Base-by-base conservation (phyloP, 768 basidiomycete species). In the Mycena metata region DNA sequence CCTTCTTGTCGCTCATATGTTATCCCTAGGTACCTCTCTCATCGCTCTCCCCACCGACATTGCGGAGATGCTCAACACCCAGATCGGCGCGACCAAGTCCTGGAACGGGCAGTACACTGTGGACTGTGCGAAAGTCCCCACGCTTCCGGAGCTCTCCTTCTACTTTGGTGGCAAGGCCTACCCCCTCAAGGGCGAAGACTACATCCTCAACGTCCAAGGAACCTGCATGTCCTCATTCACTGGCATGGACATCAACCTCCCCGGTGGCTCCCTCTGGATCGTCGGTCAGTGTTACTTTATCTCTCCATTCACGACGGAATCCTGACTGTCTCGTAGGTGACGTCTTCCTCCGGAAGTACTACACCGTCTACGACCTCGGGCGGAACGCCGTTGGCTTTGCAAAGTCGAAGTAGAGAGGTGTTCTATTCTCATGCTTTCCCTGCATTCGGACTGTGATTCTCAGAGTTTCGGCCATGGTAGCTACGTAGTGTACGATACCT, bases 81-180 rank as follows among this genome's bases (percentile, higher is more conserved):
- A 93, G 79, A 98, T 99, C 60, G 98, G 98, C 66, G 97, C 97
- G 16, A 93, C 88, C 82, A 95, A 91, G 76, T 89, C 91, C 2
- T 99, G 96, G 96, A 98, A 93, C 76, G 98, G 97, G 45, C 97
- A 98, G 80, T 98, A 97, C 77, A 89, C 89, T 26, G 84, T 99
- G 69, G 94, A 96, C 71, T 99, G 98, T 79, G 82, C 88, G 67
- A 95, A 88, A 76, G 91, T 99, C 69, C 84, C 94, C n/a, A 77
- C 76, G 30, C 88, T 99, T 43, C 98, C 98, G 12, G 90, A 93
- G 2, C 84, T 99, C 60, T 81, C 91, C 12, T 91, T 99, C 85
- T 86, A 83, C 80, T 96, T 99, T 72, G 86, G 85, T 67, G 95
- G 94, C 78, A 89, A 91, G 78, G 79, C 88, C 2, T 98, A 94